Evolutionary conservation across 495 filamentous ascomycete genomes (phyloP), one percentile per base, ranked within the genome.

Genomic region (Zalerion maritima): DNA sequence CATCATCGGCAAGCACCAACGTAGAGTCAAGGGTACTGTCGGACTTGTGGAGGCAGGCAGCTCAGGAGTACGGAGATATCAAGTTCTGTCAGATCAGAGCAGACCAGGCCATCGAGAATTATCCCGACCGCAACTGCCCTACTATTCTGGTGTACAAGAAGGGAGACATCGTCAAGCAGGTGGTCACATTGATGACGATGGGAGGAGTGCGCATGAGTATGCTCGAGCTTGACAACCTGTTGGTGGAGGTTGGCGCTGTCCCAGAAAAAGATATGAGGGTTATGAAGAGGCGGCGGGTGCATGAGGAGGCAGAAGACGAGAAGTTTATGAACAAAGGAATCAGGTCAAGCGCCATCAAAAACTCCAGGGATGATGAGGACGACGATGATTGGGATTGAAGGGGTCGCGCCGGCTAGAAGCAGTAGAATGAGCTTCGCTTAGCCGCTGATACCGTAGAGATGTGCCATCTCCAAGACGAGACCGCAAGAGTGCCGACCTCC

Each of bases 11-110:
- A 12, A 69, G 77, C 22, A 78, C 67, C 32, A 94, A 94, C 46
- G 62, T 74, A 19, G 83, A 94, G 55, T 91, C 83, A 2, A 68
- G 78, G 18, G 54, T 91, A 2, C 47, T 94, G 40, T 75, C 76
- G 9, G 74, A 89, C 43, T 59, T 94, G n/a, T 99, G 89, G 87
- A 63, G 78, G 13, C 69, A 80, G 45, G 58, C 85, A 35, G 89
- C 89, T 10, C 53, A 50, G 32, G 81, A 82, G 45, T 96, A 76
- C 45, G 82, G 82, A 17, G 85, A 99, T 34, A 54, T 96, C 47
- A 99, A 99, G 55, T 99, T 99, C 58, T 94, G 86, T 49, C 83
- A 99, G 55, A 96, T 99, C 25, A 66, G 74, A 40, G 89, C 73
- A 2, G 76, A 85, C 45, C 75, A 92, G 69, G 93, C 89, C 34